Evolutionary conservation across 2,329 filamentous ascomycete species (phyloP).

Genomic region (Sporothrix euskadiensis): DNA sequence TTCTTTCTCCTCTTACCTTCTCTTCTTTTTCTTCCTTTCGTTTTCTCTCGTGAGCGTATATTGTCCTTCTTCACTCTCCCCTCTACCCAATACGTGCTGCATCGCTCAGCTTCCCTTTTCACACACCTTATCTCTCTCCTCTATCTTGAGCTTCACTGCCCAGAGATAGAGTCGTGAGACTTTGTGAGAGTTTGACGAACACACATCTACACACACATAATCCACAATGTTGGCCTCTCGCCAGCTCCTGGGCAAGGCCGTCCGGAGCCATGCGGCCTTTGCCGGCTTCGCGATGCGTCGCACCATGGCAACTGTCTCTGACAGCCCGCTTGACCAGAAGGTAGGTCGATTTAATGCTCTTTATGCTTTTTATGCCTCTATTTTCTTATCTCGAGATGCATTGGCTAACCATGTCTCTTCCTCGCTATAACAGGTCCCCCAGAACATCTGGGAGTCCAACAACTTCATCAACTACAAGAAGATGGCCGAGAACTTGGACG

Average conservation of each 20-base stretch:
- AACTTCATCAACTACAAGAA: slow-evolving; percentile 99
- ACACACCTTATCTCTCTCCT: slow-evolving; percentile 25
- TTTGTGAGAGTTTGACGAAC: slow-evolving; percentile 17
- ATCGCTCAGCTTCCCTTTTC: slow-evolving; percentile 15
- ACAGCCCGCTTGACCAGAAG: slow-evolving; percentile 88
- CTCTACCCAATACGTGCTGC: slow-evolving; percentile 23
- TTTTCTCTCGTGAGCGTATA: slow-evolving; percentile 18
- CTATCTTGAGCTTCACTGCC: slow-evolving; percentile 25
- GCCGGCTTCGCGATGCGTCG: slow-evolving; percentile 64
- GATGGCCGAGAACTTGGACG: slow-evolving; percentile 94
- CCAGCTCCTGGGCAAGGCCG: slow-evolving; percentile 66
- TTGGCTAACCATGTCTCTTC: slow-evolving; percentile 11
- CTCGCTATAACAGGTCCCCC: slow-evolving; percentile 63
- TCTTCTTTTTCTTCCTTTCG: slow-evolving; percentile 6
- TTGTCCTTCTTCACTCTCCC: slow-evolving; percentile 19
- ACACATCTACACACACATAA: slow-evolving; percentile 28
- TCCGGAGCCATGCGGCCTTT: slow-evolving; percentile 60
- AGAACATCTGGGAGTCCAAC: slow-evolving; percentile 93
- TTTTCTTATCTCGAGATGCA: background rate
- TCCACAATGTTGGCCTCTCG: slow-evolving; percentile 65
- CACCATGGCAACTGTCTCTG: slow-evolving; percentile 78
- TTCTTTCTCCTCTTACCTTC: slow-evolving; percentile 23
- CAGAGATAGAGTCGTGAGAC: slow-evolving; percentile 17
- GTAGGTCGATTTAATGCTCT: slow-evolving; percentile 46
- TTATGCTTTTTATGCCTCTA: background rate